These are phyloP conservation scores for Hanseniaspora jakobsenii DNA, from an alignment of 805 yeast species.

Conservation along the genomic window DNA sequence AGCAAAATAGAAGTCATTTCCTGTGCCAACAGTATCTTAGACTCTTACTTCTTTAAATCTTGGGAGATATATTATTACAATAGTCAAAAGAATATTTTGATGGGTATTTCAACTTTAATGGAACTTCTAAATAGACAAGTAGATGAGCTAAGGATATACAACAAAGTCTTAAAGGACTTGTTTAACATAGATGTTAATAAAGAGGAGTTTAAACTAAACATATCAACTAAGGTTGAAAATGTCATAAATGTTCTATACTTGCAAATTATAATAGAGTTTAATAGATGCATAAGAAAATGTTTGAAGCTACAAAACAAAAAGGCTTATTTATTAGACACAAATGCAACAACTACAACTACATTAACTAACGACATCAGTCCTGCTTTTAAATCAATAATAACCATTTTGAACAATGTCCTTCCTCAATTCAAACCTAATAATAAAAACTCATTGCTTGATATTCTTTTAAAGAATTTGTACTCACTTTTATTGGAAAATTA, in stretches of 20 bases:
- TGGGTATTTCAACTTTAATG: not conserved
- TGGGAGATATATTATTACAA: slow-evolving; percentile 6
- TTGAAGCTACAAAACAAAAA: slow-evolving; percentile 11
- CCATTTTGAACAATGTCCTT: slow-evolving; percentile 29
- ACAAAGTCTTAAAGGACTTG: not conserved
- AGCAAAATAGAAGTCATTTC: not conserved
- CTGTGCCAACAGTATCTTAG: not conserved
- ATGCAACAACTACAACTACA: no score
- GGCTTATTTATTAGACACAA: slow-evolving; percentile 4
- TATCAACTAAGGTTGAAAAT: slow-evolving; percentile 9
- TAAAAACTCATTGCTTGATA: slow-evolving; percentile 38
- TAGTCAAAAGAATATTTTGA: not conserved
- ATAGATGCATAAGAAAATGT: not conserved
- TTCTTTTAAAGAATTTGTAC: slow-evolving; percentile 48
- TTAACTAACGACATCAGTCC: slow-evolving; percentile 58
- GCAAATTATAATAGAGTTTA: slow-evolving; percentile 3
- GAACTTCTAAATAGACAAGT: not conserved
- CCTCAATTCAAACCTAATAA: slow-evolving; percentile 37
- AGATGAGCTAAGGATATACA: not conserved
- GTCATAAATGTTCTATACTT: slow-evolving; percentile 4
- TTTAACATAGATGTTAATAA: not conserved
- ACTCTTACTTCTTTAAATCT: slow-evolving; percentile 6
- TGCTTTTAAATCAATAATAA: slow-evolving; percentile 44
- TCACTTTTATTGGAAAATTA: slow-evolving; percentile 56
- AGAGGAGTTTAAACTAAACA: no score